These are phyloP conservation scores for Cicer cuneatum DNA, from an alignment of 306 rosid genomes.

Conservation along the genomic window DNA sequence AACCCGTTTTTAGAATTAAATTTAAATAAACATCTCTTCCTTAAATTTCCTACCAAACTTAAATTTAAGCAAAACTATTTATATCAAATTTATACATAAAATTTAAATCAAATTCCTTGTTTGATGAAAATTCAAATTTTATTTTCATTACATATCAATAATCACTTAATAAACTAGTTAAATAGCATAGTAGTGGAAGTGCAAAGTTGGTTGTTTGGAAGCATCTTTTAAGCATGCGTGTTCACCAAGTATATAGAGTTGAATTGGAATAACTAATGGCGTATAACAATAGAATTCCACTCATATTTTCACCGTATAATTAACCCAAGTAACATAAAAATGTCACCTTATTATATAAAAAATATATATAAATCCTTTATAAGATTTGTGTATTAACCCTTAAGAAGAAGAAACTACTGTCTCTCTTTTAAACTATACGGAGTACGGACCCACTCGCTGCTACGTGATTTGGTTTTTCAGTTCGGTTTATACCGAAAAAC, in stretches of 20 bases:
- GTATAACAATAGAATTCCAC: not conserved
- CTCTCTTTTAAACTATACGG: not conserved
- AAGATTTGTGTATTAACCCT: not conserved
- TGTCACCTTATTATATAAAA: not conserved
- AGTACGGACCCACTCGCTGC: not conserved
- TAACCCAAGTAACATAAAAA: not conserved
- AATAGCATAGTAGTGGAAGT: not conserved
- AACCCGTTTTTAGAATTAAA: no score
- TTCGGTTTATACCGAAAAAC: not conserved
- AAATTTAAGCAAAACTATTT: no score
- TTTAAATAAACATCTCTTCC: no score
- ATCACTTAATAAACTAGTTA: no score
- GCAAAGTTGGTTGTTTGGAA: not conserved
- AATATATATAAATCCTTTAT: no score
- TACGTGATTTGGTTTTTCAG: not conserved
- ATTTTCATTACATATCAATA: no score
- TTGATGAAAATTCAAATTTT: no score
- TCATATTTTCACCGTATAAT: not conserved
- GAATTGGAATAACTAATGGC: not conserved
- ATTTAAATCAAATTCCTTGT: no score
- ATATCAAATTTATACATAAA: no score
- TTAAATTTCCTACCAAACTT: no score
- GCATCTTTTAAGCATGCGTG: constrained; percentile 5
- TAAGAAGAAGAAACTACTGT: not conserved
- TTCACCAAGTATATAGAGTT: not conserved